These are phyloP conservation scores for Podospora pseudopauciseta DNA, from an alignment of 495 filamentous ascomycete species.

Conservation along the genomic window DNA sequence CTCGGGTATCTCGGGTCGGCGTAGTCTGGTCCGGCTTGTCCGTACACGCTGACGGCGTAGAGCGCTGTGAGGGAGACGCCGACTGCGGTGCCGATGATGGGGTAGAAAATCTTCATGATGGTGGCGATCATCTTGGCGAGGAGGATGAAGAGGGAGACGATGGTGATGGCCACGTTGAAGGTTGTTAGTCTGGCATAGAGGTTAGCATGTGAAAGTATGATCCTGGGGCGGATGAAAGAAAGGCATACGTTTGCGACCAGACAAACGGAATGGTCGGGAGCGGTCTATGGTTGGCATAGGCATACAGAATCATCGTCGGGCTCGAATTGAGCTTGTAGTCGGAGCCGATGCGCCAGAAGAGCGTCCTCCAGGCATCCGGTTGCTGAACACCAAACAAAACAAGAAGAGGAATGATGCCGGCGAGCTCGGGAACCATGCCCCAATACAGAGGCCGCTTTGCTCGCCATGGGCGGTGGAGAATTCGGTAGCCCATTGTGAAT, in stretches of 20 bases:
- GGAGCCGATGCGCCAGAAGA: constrained; percentile 76
- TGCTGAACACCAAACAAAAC: constrained; percentile 78
- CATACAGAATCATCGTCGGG: constrained; percentile 68
- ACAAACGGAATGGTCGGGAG: constrained; percentile 65
- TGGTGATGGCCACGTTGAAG: constrained; percentile 78
- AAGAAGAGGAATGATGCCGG: constrained; percentile 63
- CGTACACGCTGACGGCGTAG: constrained; percentile 63
- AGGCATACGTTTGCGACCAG: constrained; percentile 74
- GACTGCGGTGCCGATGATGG: constrained; percentile 59
- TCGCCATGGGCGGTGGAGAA: constrained; percentile 58
- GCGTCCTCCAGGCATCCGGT: constrained; percentile 73
- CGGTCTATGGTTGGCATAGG: constrained; percentile 68
- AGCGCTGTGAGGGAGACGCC: constrained; percentile 58
- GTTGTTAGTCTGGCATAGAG: constrained; percentile 59
- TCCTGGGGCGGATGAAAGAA: not conserved
- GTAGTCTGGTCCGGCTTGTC: constrained; percentile 76
- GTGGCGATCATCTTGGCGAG: constrained; percentile 63
- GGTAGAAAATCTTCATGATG: constrained; percentile 69
- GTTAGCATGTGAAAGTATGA: constrained; percentile 17
- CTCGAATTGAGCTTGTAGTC: constrained; percentile 80
- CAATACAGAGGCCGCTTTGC: constrained; percentile 58
- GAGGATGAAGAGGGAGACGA: constrained; percentile 67
- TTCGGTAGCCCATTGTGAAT: constrained; percentile 40
- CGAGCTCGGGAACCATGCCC: constrained; percentile 67
- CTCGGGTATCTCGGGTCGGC: constrained; percentile 68